phyloP scores from a whole-genome alignment of 1,284 basidiomycete genomes.

The Phellinidium pouzarii region DNA sequence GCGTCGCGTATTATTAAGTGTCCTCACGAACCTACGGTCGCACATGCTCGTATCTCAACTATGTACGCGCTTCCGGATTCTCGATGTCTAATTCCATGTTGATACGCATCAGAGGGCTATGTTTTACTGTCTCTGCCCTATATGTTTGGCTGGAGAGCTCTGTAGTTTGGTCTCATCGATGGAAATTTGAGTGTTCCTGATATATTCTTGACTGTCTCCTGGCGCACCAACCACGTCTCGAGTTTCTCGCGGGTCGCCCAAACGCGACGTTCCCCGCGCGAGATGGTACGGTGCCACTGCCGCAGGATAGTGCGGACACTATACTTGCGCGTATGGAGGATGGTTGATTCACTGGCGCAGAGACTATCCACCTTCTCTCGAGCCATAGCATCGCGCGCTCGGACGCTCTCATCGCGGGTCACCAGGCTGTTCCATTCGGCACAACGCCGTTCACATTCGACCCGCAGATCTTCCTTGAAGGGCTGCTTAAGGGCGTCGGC shows the following conservation, averaged over 20 bases:
- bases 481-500: slow-evolving; percentile 19
- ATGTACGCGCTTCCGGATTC: too few species aligned
- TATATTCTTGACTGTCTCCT: too few species aligned
- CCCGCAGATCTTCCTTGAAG: slow-evolving; percentile 21
- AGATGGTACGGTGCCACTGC: slow-evolving; percentile 25
- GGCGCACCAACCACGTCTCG: slow-evolving; percentile 21
- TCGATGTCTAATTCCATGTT: too few species aligned
- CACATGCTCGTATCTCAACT: too few species aligned
- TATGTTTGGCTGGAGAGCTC: too few species aligned
- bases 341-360: slow-evolving; percentile 25
- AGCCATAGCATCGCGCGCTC: slow-evolving; percentile 20
- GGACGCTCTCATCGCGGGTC: slow-evolving; percentile 18
- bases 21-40: too few species aligned
- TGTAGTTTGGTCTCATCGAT: not conserved
- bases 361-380: slow-evolving; percentile 27
- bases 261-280: slow-evolving; percentile 24
- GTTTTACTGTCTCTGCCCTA: too few species aligned
- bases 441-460: slow-evolving; percentile 23
- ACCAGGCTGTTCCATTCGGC: slow-evolving; percentile 20
- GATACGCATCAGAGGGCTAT: too few species aligned
- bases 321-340: slow-evolving; percentile 25
- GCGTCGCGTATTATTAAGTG: too few species aligned
- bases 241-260: slow-evolving; percentile 23
- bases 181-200: too few species aligned
- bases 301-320: slow-evolving; percentile 25